Base-by-base conservation (phyloP, 345 rosid species). In the Geranium brycei region DNA sequence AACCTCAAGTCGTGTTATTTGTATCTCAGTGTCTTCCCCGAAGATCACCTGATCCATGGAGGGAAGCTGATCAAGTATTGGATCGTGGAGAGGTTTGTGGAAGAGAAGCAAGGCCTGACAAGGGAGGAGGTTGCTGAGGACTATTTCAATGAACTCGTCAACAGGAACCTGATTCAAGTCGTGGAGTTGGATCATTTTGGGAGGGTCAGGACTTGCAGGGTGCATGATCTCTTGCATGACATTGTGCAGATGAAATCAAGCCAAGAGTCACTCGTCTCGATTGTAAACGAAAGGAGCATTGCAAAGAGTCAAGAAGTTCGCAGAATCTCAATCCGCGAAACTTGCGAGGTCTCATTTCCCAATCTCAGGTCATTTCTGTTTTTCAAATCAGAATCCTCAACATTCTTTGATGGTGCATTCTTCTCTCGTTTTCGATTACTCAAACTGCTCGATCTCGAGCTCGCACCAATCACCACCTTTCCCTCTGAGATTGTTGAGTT, bases 31-130 rank as follows among this genome's bases (percentile, higher is more conserved):
- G 32, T 64, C 30, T 71, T 75, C 51, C 79, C 70, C 0, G 75
- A 75, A 31, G 62, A 63, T 64, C 31, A 47, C 31, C 3, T 31
- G 2, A 17, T 76, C 57, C 19, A 16, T 3, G 0, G 31, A 13
- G 58, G 13, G 19, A 62, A 59, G 51, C 41, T 75, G 63, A 63
- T 69, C 2, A 15, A 40, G 17, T 47, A 58, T 18, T 70, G 78
- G 75, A 60, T 70, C 14, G 72, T 71, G 2, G 78, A 75, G 51
- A 69, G 72, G 17, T 67, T 75, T 4, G 63, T 71, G 17, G 41
- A 18, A 3, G 11, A 67, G n/a, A 31, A 4, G 35, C 35, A 17
- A 53, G 19, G 40, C n/a, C 0, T 0, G 0, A 51, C 62, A 5
- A 3, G 28, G 31, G 78, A 75, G 28, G 69, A 67, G 32, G 53